Base-by-base conservation (phyloP, 371 early-diverging fungal species). In the Phascolomyces articulosus region DNA sequence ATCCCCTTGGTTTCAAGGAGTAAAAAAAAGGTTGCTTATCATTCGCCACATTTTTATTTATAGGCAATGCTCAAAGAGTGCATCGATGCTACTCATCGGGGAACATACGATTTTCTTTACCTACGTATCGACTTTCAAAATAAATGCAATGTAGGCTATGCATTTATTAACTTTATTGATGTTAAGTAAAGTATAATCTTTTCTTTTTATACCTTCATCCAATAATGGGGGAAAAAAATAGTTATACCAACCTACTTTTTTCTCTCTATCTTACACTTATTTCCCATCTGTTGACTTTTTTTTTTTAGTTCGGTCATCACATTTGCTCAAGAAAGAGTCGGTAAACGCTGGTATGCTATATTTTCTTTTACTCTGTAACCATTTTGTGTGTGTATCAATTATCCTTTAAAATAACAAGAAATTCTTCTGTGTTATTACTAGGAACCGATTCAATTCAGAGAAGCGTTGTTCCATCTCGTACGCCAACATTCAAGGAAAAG, bases 81-180 rank as follows among this genome's bases (percentile, higher is more conserved):
- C 56, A 74, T 98, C 40, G 88, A 96, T 69, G 84, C 90, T 13
- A 90, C 90, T 0, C 95, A 94, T 69, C 70, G 78, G 55, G 91
- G 88, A 40, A 67, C 79, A n/a, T 90, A 83, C 64, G 93, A 96
- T 66, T 97, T 97, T 74, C 62, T 97, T 10, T 97, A 97, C 75
- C 77, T 97, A 20, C 81, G 96, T 41, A 95, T 96, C 81, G 97
- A 97, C 70, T 96, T 95, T 74, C 87, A 87, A 69, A 95, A 95
- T 72, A 76, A 84, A 63, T 94, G 94, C 71, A 94, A 94, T 66
- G 91, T 91, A 29, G 94, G 93, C 4, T 94, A 95, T 68, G 95
- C 95, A 3, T 97, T 97, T 70, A 90, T 96, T 68, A 96, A 96
- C 78, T 95, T 96, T 74, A 80, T 85, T 51, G 79, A 86, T 53